These are phyloP conservation scores for Tolypocladium tundrense DNA, from an alignment of 2,329 filamentous ascomycete genomes.

Conservation along the genomic window DNA sequence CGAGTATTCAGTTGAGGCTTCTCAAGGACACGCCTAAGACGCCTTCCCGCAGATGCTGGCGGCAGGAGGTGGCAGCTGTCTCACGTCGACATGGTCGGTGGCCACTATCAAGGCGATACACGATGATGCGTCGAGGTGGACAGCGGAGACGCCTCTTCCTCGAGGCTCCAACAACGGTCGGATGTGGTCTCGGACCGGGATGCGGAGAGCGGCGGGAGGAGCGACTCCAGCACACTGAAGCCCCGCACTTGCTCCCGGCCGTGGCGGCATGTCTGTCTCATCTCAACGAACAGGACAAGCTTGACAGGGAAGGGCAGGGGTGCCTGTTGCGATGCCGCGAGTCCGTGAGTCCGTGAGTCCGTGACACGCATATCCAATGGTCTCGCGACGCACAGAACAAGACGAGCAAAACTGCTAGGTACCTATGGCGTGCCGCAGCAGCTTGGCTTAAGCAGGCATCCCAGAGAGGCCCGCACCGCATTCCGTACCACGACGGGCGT, in stretches of 20 bases:
- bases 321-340: neutral
- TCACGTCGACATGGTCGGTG: neutral
- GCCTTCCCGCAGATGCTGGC: neutral
- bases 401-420: neutral
- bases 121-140: neutral
- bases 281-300: neutral
- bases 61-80: neutral
- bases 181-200: neutral
- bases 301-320: neutral
- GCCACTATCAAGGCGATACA: neutral
- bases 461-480: neutral
- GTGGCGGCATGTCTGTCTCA: neutral
- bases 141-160: no score
- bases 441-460: neutral
- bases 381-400: neutral
- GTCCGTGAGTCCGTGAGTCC: neutral
- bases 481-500: neutral
- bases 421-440: neutral
- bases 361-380: neutral
- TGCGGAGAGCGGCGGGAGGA: neutral
- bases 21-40: neutral
- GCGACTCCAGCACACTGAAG: neutral
- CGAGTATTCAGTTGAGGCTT: neutral
- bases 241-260: neutral
- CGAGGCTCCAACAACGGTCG: neutral